Conservation (phyloP, 495 filamentous ascomycete genomes). For the Glarea lozoyensis region DNA sequence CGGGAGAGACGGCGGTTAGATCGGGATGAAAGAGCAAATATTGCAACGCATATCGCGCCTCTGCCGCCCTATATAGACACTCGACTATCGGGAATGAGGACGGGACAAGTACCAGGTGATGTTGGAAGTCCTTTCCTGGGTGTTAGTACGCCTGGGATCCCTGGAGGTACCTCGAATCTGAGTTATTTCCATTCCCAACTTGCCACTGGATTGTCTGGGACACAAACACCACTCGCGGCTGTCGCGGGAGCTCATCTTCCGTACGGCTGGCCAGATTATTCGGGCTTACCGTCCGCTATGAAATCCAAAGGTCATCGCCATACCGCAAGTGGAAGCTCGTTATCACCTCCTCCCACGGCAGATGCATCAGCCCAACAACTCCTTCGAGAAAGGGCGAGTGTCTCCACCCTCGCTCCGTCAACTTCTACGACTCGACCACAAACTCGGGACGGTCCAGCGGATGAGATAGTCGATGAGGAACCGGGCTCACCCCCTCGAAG, state of each 20-base stretch:
- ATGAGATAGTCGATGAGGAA: slow-evolving; percentile 21
- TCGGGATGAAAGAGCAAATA: slow-evolving; percentile 22
- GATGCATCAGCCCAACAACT: slow-evolving; percentile 15
- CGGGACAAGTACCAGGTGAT: slow-evolving; percentile 29
- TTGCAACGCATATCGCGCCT: not conserved
- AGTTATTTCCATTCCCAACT: slow-evolving; percentile 87
- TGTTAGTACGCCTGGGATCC: slow-evolving; percentile 65
- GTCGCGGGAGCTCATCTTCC: slow-evolving; percentile 62
- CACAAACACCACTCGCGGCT: slow-evolving; percentile 78
- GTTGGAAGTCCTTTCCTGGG: slow-evolving; percentile 57
- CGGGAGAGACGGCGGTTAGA: slow-evolving; percentile 36
- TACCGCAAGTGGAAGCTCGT: slow-evolving; percentile 19
- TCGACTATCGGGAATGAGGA: slow-evolving; percentile 15
- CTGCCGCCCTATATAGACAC: slow-evolving; percentile 19
- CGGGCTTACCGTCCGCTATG: slow-evolving; percentile 5
- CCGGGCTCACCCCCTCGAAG: slow-evolving; percentile 27
- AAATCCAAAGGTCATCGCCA: slow-evolving; percentile 13
- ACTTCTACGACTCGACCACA: slow-evolving; percentile 34
- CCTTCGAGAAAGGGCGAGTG: slow-evolving; percentile 41
- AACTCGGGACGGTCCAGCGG: slow-evolving; percentile 30
- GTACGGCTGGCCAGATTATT: slow-evolving; percentile 38
- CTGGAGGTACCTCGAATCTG: slow-evolving; percentile 78
- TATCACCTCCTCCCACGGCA: slow-evolving; percentile 18
- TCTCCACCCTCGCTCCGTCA: slow-evolving; percentile 42
- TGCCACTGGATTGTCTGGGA: slow-evolving; percentile 67